These are phyloP conservation scores for Pouteria campechiana DNA, from an alignment of 179 eudicot species.

Conservation along the genomic window DNA sequence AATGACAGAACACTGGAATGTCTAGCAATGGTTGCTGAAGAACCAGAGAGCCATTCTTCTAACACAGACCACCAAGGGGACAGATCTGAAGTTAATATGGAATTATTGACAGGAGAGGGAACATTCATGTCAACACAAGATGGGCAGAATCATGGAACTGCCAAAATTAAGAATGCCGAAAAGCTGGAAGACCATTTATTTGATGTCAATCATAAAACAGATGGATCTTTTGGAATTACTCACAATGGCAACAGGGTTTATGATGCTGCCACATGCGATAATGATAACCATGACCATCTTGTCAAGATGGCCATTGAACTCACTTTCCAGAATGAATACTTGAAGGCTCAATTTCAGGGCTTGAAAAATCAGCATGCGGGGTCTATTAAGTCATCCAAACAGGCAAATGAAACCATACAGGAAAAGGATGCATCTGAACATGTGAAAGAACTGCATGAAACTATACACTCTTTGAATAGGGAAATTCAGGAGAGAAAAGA, in stretches of 20 bases:
- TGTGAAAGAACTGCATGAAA: slow-evolving; percentile 30
- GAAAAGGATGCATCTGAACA: slow-evolving; percentile 21
- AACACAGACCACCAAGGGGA: too few species aligned
- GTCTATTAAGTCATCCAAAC: slow-evolving; percentile 12
- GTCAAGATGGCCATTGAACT: slow-evolving; percentile 59
- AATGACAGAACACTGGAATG: too few species aligned
- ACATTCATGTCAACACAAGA: too few species aligned
- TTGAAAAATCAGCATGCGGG: slow-evolving; percentile 19
- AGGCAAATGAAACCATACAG: slow-evolving; percentile 11
- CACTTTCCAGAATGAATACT: slow-evolving; percentile 66
- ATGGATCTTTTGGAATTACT: slow-evolving; percentile 12
- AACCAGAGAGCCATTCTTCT: too few species aligned
- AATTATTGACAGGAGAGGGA: too few species aligned
- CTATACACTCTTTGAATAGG: slow-evolving; percentile 48
- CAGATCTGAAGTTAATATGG: too few species aligned
- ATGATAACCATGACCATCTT: slow-evolving; percentile 41
- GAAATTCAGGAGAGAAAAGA: slow-evolving; percentile 69
- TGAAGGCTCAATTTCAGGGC: slow-evolving; percentile 63
- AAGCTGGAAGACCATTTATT: slow-evolving; percentile 16
- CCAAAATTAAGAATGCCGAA: too few species aligned
- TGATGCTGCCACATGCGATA: slow-evolving; percentile 8
- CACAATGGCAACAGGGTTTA: slow-evolving; percentile 34
- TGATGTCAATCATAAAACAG: slow-evolving; percentile 10
- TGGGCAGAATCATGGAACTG: too few species aligned
- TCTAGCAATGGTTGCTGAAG: too few species aligned